A percentile compares a stretch with the other conserved stretches of the same genome.
These are phyloP conservation scores for Podaxis mareebaensis DNA, from an alignment of 768 basidiomycete genomes.

Conservation along the genomic window DNA sequence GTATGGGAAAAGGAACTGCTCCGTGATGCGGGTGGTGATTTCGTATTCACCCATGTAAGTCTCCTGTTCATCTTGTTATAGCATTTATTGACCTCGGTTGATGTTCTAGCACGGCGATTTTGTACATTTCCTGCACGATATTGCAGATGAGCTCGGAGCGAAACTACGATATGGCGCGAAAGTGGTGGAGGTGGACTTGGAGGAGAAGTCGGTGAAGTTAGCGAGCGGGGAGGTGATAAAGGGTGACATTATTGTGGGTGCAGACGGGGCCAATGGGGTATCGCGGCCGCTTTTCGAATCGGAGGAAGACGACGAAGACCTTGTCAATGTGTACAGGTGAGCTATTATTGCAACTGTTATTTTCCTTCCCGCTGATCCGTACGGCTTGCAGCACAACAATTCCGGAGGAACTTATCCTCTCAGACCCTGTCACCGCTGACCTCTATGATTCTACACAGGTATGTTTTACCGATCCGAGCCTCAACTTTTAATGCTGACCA, in stretches of 20 bases:
- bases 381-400: constrained; percentile 36
- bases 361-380: neutral
- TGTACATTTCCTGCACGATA: constrained; percentile 46
- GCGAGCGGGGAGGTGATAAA: constrained; percentile 41
- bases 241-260: constrained; percentile 57
- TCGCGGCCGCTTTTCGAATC: constrained; percentile 34
- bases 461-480: neutral
- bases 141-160: constrained; percentile 46
- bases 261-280: constrained; percentile 50
- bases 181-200: constrained; percentile 31
- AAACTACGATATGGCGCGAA: constrained; percentile 35
- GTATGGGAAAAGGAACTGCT: constrained; percentile 55
- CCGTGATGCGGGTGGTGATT: constrained; percentile 41
- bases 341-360: constrained; percentile 8
- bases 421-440: constrained; percentile 38
- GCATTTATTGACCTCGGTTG: neutral
- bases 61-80: neutral
- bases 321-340: constrained; percentile 46
- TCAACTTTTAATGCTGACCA: too few relatives aligned
- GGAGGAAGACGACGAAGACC: constrained; percentile 26
- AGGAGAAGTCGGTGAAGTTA: constrained; percentile 31
- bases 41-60: constrained; percentile 39
- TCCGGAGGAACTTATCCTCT: constrained; percentile 37
- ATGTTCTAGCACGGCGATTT: constrained; percentile 48
- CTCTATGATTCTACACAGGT: constrained; percentile 30